Evolutionary conservation across 2,329 filamentous ascomycete genomes (phyloP), one percentile per base, ranked within the genome.

Genomic region (Ophiostoma sp.): DNA sequence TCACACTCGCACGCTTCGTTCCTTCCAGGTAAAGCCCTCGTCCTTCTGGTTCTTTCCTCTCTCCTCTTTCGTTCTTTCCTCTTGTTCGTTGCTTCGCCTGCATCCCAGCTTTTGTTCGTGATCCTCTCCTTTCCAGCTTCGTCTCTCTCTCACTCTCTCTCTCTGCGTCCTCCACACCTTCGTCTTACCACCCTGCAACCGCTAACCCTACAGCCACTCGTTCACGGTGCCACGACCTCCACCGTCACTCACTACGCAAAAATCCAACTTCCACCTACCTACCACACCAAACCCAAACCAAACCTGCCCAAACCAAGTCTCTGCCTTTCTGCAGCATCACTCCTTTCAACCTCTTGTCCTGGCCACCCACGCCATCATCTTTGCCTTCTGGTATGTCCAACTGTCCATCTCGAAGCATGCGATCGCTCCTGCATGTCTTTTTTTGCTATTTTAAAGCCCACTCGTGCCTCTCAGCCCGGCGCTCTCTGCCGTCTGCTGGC

Each of bases 351-450:
- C 55, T 27, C 64, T 52, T 62, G 65, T 18, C 67, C 18, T 41
- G 66, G 42, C 67, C 66, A 64, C 64, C 67, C 58, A 65, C 67
- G 42, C 67, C 64, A 60, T 71, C 62, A 3, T 63, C 52, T 67
- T 16, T 66, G 71, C 67, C 65, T 62, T 68, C 67, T 66, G 70
- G 71, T 72, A 72, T 66, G 71, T 71, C 64, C 70, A 55, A 60
- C 66, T 52, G 66, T 38, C 41, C 55, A 68, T 67, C 65, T 66
- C 55, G 8, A 62, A 9, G 18, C 67, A 67, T 68, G 71, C 71
- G 71, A 72, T 71, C 67, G 42, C 64, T 41, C 41, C 67, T 65
- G 58, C 3, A 9, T 60, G 49, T 38, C 14, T 60, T 70, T 72
- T 71, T 69, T 42, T 60, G 27, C 55, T 18, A 38, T 68, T 67